Conservation (phyloP, 257 asterid genomes). For the Scutellaria barbata region DNA sequence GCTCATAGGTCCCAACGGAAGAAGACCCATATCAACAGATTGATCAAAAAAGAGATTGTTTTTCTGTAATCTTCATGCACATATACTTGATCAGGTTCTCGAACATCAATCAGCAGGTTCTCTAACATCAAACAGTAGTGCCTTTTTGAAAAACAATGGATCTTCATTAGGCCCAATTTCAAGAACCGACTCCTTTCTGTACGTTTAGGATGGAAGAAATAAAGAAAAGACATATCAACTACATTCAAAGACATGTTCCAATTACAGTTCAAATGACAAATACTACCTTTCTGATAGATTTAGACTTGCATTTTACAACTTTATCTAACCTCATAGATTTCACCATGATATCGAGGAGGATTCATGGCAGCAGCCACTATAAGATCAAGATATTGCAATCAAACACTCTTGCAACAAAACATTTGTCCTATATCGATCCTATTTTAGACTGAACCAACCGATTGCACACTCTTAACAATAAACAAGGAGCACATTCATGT, state of each 20-base stretch:
- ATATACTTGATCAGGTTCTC: conserved; percentile 99
- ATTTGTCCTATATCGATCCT: not conserved
- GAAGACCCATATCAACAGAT: conserved; percentile 45
- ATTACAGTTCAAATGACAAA: conserved; percentile 1
- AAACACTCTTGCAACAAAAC: conserved; percentile 22
- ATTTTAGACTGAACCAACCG: too few species aligned
- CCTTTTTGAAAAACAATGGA: conserved; percentile 77
- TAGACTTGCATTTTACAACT: conserved; percentile 81
- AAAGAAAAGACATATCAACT: conserved; percentile 32
- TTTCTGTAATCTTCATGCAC: conserved; percentile 39
- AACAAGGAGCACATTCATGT: too few species aligned
- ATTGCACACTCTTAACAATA: too few species aligned
- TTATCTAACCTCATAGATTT: conserved; percentile 70
- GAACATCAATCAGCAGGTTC: conserved; percentile 96
- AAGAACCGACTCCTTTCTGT: conserved; percentile 76
- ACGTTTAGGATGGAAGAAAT: conserved; percentile 34
- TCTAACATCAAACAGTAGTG: conserved; percentile 92
- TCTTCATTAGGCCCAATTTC: conserved; percentile 75
- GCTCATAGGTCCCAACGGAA: conserved; percentile 47
- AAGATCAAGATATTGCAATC: conserved; percentile 20
- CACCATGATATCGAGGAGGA: conserved; percentile 25
- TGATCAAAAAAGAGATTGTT: conserved; percentile 47
- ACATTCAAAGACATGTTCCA: conserved; percentile 24
- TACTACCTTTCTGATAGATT: conserved; percentile 87
- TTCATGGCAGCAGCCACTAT: not conserved